Evolutionary conservation across 148 eudicot genomes (phyloP).

Genomic region (Camellia sinensis): DNA sequence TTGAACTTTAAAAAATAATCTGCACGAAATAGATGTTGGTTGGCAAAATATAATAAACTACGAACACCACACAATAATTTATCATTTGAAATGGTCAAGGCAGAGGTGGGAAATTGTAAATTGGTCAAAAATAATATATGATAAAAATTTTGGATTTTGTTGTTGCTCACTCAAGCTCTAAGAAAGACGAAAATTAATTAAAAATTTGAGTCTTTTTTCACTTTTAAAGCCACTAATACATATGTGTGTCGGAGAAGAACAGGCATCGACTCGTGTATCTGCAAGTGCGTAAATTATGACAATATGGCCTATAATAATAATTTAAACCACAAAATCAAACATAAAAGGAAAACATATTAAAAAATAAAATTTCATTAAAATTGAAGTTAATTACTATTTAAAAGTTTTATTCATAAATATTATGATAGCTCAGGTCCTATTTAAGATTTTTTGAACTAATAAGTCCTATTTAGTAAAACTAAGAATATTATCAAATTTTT

Average conservation of each 20-base stretch:
- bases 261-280: background rate
- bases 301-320: background rate
- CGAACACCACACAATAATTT: background rate
- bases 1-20: too few species aligned
- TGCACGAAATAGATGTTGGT: background rate
- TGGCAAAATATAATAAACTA: background rate
- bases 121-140: background rate
- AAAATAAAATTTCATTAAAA: too few species aligned
- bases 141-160: background rate
- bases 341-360: too few species aligned
- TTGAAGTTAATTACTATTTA: too few species aligned
- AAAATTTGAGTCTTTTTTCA: background rate
- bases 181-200: background rate
- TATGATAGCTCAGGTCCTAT: too few species aligned
- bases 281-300: background rate
- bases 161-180: background rate
- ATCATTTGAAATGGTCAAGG: background rate
- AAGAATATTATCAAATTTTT: too few species aligned
- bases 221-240: background rate
- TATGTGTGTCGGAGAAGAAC: background rate
- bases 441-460: too few species aligned
- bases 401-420: too few species aligned
- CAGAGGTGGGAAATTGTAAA: background rate
- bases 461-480: too few species aligned
- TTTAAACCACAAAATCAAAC: too few species aligned